A percentile compares a stretch with the other conserved stretches of the same genome.
Evolutionary conservation across 2,329 filamentous ascomycete genomes (phyloP).

Genomic region (Botrytis hyacinthi): DNA sequence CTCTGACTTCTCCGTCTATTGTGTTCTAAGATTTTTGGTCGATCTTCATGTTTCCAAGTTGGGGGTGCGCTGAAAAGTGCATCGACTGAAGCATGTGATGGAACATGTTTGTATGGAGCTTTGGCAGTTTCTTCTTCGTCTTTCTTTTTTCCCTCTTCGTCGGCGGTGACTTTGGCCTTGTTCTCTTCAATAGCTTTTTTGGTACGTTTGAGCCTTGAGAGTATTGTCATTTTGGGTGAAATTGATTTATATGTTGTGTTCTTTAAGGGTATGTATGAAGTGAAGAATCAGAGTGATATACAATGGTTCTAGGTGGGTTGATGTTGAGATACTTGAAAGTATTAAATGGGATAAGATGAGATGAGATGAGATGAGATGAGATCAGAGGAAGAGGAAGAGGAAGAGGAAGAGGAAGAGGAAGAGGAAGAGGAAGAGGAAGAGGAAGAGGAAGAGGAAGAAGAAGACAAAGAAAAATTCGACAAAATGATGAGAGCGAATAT

Average conservation of each 20-base stretch:
- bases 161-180: conserved; percentile 46
- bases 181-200: conserved; percentile 56
- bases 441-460: too few relatives aligned
- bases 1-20: conserved; percentile 36
- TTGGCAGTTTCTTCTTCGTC: conserved; percentile 29
- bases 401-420: too few relatives aligned
- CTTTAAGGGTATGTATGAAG: too few relatives aligned
- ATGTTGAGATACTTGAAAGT: background rate
- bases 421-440: too few relatives aligned
- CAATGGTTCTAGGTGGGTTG: background rate
- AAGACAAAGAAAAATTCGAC: background rate
- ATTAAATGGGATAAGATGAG: background rate
- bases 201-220: conserved; percentile 52
- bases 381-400: background rate
- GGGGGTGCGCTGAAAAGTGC: conserved; percentile 54
- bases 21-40: conserved; percentile 36
- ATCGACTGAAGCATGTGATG: conserved; percentile 60
- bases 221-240: conserved; percentile 51
- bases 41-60: conserved; percentile 47
- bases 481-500: background rate
- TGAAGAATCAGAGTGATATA: background rate
- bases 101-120: conserved; percentile 56
- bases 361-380: background rate
- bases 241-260: background rate
- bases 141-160: conserved; percentile 45